Conservation (phyloP, 1,139 yeast species). For the Scheffersomyces insectosa region DNA sequence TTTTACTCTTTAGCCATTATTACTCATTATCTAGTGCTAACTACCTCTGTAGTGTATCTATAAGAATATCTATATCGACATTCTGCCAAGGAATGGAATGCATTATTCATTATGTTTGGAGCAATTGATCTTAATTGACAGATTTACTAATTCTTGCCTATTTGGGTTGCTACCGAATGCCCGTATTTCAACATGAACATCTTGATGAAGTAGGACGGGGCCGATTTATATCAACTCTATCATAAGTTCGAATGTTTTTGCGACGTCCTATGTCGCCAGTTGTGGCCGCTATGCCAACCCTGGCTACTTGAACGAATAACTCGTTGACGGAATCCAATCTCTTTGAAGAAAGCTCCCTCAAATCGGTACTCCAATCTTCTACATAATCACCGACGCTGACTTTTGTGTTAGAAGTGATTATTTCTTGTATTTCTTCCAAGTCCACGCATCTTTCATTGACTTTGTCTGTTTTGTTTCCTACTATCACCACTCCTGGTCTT, state of each 20-base stretch:
- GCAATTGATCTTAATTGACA: no score
- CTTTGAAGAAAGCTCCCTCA: conserved; percentile 49
- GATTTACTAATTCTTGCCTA: no score
- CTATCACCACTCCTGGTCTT: conserved; percentile 51
- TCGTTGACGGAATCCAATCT: conserved; percentile 35
- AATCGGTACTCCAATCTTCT: conserved; percentile 41
- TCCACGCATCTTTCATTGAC: conserved; percentile 40
- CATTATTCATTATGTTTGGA: no score
- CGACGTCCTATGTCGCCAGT: conserved; percentile 13
- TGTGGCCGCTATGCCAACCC: conserved; percentile 32
- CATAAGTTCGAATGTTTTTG: conserved; percentile 35
- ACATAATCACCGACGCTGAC: conserved; percentile 35
- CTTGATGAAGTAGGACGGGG: conserved; percentile 10
- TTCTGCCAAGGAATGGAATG: no score
- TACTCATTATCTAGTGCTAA: no score
- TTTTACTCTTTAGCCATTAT: no score
- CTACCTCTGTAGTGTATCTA: no score
- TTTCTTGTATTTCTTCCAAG: conserved; percentile 40
- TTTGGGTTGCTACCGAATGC: no score
- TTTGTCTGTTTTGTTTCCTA: conserved; percentile 56
- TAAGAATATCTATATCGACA: no score
- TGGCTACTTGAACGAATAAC: conserved; percentile 46
- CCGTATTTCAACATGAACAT: conserved; percentile 22
- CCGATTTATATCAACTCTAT: conserved; percentile 36
- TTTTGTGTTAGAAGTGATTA: conserved; percentile 30